Conservation (phyloP, 2,329 filamentous ascomycete genomes). For the Zopfia rhizophila region DNA sequence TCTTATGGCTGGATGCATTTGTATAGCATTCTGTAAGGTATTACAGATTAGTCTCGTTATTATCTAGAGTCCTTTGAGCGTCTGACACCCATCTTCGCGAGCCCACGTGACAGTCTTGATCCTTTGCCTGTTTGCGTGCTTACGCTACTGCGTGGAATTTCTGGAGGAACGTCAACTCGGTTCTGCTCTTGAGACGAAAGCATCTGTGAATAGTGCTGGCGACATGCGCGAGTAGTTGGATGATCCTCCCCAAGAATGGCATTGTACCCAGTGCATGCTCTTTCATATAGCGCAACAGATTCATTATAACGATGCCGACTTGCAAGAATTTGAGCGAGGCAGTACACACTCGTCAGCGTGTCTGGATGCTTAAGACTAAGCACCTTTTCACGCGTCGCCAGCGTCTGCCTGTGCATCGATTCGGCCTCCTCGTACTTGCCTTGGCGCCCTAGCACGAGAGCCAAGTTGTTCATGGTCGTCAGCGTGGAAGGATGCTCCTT, state of each 20-base stretch:
- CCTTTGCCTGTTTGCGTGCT: conserved; percentile 10
- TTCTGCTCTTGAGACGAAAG: no score
- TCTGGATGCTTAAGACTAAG: conserved; percentile 20
- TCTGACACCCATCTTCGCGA: not conserved
- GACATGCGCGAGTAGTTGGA: conserved; percentile 6
- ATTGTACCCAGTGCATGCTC: conserved; percentile 6
- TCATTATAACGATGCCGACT: conserved; percentile 5
- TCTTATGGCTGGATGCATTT: no score
- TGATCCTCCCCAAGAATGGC: conserved; percentile 2
- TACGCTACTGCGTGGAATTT: no score
- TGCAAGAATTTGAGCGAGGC: conserved; percentile 7
- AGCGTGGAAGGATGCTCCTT: no score
- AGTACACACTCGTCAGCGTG: conserved; percentile 16
- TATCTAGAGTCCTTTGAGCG: conserved; percentile 2
- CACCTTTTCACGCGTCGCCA: conserved; percentile 15
- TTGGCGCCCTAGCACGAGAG: conserved; percentile 6
- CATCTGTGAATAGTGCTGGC: conserved; percentile 11
- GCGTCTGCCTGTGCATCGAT: conserved; percentile 20
- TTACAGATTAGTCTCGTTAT: no score
- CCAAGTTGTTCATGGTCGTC: conserved; percentile 10
- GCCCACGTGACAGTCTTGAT: conserved; percentile 2
- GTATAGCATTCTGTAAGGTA: no score
- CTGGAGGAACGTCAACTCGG: no score
- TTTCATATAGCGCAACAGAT: conserved; percentile 7
- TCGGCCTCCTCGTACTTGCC: conserved; percentile 21